These are phyloP conservation scores for Hondaea fermentalgiana DNA, from an alignment of 108 stramenopile genomes.

Conservation along the genomic window DNA sequence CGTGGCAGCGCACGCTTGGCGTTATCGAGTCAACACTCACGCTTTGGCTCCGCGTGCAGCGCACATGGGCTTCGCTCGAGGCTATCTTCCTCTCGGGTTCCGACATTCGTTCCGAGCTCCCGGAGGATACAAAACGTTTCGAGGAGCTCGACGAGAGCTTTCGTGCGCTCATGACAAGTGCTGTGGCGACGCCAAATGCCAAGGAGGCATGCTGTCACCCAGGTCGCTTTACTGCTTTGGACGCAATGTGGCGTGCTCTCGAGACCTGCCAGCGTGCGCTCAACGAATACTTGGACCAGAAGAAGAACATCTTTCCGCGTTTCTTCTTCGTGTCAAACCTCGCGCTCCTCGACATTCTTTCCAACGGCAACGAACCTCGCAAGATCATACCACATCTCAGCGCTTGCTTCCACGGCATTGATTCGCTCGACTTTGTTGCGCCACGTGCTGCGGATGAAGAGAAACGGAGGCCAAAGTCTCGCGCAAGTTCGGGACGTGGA, in stretches of 20 bases:
- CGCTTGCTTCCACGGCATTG: constrained; percentile 50
- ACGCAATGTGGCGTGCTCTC: constrained; percentile 21
- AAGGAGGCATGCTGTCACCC: constrained; percentile 21
- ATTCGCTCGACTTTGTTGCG: constrained; percentile 31
- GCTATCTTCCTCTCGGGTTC: constrained; percentile 37
- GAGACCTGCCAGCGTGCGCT: constrained; percentile 38
- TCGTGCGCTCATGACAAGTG: constrained; percentile 30
- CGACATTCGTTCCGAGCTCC: constrained; percentile 43
- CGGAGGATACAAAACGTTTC: constrained; percentile 41
- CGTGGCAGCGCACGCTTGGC: constrained; percentile 31
- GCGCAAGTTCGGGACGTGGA: neutral
- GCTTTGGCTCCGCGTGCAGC: constrained; percentile 24
- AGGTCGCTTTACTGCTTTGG: constrained; percentile 20
- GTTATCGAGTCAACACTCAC: constrained; percentile 28
- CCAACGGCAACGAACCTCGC: constrained; percentile 48
- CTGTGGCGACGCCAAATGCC: neutral
- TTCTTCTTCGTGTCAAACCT: constrained; percentile 46
- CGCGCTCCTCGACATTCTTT: constrained; percentile 39
- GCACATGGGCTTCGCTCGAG: constrained; percentile 38
- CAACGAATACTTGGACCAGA: constrained; percentile 39
- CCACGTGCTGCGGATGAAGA: neutral
- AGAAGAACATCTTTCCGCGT: constrained; percentile 39
- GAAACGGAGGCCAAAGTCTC: neutral
- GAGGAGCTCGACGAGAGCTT: constrained; percentile 36
- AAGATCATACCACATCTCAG: constrained; percentile 53